Evolutionary conservation across 106 monocot species (phyloP), one percentile per base, ranked within the genome.

Genomic region (Alisma plantagoaquatica): DNA sequence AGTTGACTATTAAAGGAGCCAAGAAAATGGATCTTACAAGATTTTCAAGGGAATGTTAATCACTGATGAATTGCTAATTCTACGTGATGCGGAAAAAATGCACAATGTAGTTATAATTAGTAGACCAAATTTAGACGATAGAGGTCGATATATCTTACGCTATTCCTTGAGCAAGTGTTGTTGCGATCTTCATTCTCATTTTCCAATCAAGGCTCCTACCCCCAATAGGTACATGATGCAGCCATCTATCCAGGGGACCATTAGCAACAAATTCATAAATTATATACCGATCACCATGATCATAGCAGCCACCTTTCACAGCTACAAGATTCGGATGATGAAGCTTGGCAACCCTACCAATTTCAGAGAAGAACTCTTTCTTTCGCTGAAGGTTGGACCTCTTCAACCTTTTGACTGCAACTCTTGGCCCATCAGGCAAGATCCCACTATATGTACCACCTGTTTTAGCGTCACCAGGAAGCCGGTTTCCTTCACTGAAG

Each of bases 111-210:
- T n/a, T n/a, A n/a, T n/a, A n/a, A n/a, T n/a, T n/a, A n/a, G n/a
- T n/a, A n/a, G n/a, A n/a, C n/a, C n/a, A n/a, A n/a, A n/a, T n/a
- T n/a, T n/a, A n/a, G n/a, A n/a, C n/a, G n/a, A n/a, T n/a, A n/a
- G n/a, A n/a, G n/a, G n/a, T n/a, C n/a, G n/a, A n/a, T n/a, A n/a
- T n/a, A n/a, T n/a, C 84, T 78, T 81, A 98, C 96, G 96, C 96
- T 45, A 98, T 98, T 73, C 81, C 96, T 76, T 98, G 96, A 24
- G 96, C 89, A 59, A 98, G 81, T 59, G 96, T 89, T 22, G 84
- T 98, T n/a, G 89, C 96, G 63, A 89, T 56, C 57, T 71, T 80
- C 81, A 98, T 89, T 61, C 96, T 75, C 89, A 98, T 85, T 33
- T 67, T 69, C 96, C 96, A 98, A 59, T 89, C 81, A 61, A 98